Conservation (phyloP, 2,329 filamentous ascomycete genomes). For the Arthroderma uncinatum region DNA sequence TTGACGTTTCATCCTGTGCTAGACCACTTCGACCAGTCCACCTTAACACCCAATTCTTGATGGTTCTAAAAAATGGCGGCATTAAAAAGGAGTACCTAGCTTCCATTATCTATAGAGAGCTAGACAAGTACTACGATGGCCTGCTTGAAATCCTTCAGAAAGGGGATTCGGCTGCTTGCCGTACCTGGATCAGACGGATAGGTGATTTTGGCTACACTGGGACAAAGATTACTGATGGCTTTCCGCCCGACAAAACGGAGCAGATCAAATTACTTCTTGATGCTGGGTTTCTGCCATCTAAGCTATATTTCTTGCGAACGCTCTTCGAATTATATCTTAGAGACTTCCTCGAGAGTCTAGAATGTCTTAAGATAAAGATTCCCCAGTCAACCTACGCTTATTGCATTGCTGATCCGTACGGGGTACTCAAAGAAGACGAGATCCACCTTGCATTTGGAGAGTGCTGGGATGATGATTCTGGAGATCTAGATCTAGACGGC, state of each 20-base stretch:
- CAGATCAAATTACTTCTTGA: constrained; percentile 30
- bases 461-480: constrained; percentile 30
- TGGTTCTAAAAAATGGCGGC: constrained; percentile 44
- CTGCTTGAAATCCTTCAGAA: constrained; percentile 29
- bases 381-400: constrained; percentile 43
- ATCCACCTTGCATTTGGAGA: constrained; percentile 46
- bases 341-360: constrained; percentile 33
- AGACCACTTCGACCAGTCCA: constrained; percentile 33
- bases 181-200: constrained; percentile 17
- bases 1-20: constrained; percentile 45
- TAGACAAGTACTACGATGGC: constrained; percentile 26
- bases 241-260: constrained; percentile 26
- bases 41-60: constrained; percentile 45
- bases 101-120: constrained; percentile 30
- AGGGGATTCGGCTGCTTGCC: constrained; percentile 26
- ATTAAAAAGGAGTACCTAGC: constrained; percentile 35
- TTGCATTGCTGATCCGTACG: constrained; percentile 47
- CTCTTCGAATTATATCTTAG: constrained; percentile 31
- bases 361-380: constrained; percentile 40
- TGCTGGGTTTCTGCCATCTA: constrained; percentile 38
- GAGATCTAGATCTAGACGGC: constrained; percentile 38
- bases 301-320: constrained; percentile 33
- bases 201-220: background rate
- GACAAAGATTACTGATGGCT: constrained; percentile 23
- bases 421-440: constrained; percentile 42